phyloP scores from a whole-genome alignment of 805 yeast species.

The Saturnispora diversa region DNA sequence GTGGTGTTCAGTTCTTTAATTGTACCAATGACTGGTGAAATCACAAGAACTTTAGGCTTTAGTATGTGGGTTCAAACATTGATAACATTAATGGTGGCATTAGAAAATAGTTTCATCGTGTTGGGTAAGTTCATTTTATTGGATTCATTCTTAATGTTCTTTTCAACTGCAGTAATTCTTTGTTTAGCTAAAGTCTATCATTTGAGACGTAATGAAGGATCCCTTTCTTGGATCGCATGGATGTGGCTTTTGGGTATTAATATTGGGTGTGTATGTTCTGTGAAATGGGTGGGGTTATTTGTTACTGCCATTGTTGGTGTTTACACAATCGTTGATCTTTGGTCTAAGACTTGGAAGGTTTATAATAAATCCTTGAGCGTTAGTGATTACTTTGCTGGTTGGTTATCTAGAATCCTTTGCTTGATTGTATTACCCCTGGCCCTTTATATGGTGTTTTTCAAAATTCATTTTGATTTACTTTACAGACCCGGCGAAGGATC shows the following conservation, averaged over 20 bases:
- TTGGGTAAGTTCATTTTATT: conserved; percentile 66
- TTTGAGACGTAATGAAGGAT: conserved; percentile 33
- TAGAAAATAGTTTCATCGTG: conserved; percentile 63
- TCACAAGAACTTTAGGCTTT: conserved; percentile 53
- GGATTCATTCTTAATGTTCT: conserved; percentile 70
- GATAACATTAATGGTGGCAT: conserved; percentile 52
- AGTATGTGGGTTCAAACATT: conserved; percentile 47
- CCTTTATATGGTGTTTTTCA: conserved; percentile 60
- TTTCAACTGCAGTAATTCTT: conserved; percentile 62
- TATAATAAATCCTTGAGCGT: conserved; percentile 42
- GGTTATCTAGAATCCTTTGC: conserved; percentile 59
- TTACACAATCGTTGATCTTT: conserved; percentile 80
- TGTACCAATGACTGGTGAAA: conserved; percentile 64
- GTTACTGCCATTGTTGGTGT: conserved; percentile 83
- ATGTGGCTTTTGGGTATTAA: conserved; percentile 53
- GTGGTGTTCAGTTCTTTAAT: conserved; percentile 58
- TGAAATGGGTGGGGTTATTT: conserved; percentile 82
- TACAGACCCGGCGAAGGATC: conserved; percentile 82
- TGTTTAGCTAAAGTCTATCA: conserved; percentile 50
- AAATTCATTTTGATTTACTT: conserved; percentile 65
- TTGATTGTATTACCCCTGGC: conserved; percentile 55
- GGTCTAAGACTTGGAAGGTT: conserved; percentile 70
- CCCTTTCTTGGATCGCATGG: conserved; percentile 44
- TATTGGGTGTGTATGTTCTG: conserved; percentile 77
- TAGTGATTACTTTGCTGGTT: conserved; percentile 47